Evolutionary conservation across 371 early-diverging fungal genomes (phyloP).

Genomic region (Smittium culicis): DNA sequence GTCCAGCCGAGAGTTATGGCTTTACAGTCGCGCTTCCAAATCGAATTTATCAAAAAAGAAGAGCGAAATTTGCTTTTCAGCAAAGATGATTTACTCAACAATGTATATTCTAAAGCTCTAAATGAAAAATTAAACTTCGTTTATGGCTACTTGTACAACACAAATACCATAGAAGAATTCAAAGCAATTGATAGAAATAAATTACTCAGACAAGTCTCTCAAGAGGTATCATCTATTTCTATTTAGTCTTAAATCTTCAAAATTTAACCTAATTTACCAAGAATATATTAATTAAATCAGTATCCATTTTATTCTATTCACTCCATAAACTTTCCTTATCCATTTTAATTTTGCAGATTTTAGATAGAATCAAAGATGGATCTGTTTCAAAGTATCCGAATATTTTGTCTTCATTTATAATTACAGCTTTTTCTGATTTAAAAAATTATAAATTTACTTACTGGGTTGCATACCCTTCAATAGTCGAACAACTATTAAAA

Average conservation of each 20-base stretch:
- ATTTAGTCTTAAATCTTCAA: too few relatives aligned
- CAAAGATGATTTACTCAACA: not conserved
- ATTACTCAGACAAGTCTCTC: slow-evolving; percentile 43
- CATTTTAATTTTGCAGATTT: too few relatives aligned
- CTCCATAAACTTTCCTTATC: too few relatives aligned
- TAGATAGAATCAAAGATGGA: slow-evolving; percentile 22
- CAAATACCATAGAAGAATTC: slow-evolving; percentile 87
- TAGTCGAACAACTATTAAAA: too few relatives aligned
- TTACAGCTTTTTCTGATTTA: slow-evolving; percentile 80
- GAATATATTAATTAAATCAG: too few relatives aligned
- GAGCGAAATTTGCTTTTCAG: not conserved
- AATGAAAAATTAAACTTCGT: slow-evolving; percentile 16
- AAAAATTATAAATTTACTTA: slow-evolving; percentile 86
- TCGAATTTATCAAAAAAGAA: not conserved
- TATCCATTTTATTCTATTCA: too few relatives aligned
- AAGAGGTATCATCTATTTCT: slow-evolving; percentile 44
- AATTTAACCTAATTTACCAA: too few relatives aligned
- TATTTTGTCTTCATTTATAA: slow-evolving; percentile 46
- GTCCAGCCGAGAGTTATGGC: not conserved
- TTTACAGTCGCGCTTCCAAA: not conserved
- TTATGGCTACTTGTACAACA: slow-evolving; percentile 43
- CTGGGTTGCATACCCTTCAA: slow-evolving; percentile 84
- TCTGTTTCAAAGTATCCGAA: slow-evolving; percentile 44
- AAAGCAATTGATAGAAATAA: slow-evolving; percentile 55
- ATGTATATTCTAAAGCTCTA: not conserved